Percentiles rank a stretch among this genome's conserved stretches.
Conservation (phyloP, 2,329 filamentous ascomycete species). For the Trichoderma koningiopsis region DNA sequence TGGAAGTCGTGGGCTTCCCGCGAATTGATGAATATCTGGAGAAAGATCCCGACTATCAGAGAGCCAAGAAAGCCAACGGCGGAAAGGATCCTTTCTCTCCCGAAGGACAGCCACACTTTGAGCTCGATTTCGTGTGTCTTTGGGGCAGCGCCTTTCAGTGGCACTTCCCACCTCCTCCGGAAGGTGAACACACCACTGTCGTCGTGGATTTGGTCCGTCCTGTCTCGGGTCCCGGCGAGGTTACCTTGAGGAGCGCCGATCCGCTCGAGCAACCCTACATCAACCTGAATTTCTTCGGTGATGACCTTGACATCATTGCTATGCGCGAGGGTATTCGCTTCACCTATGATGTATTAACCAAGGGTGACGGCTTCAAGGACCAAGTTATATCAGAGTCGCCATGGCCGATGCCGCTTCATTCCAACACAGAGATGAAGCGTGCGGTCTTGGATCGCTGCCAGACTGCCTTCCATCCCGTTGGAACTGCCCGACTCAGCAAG, state of each 20-base stretch:
- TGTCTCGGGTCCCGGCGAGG: conserved; percentile 50
- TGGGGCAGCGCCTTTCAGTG: conserved; percentile 54
- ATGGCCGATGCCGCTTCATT: conserved; percentile 59
- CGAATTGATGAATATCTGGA: conserved; percentile 59
- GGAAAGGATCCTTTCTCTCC: conserved; percentile 57
- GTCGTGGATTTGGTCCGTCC: conserved; percentile 52
- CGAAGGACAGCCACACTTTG: conserved; percentile 60
- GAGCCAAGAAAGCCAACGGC: conserved; percentile 45
- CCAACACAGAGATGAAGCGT: conserved; percentile 58
- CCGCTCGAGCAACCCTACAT: conserved; percentile 61
- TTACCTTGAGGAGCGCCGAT: conserved; percentile 58
- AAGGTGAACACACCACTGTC: conserved; percentile 57
- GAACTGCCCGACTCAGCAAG: conserved; percentile 56
- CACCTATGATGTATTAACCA: conserved; percentile 58
- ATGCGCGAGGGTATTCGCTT: conserved; percentile 61
- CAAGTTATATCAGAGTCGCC: conserved; percentile 58
- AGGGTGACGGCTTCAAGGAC: conserved; percentile 59
- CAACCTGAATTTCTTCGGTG: conserved; percentile 60
- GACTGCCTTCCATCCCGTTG: conserved; percentile 62
- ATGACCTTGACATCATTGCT: conserved; percentile 58
- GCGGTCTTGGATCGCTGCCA: conserved; percentile 59
- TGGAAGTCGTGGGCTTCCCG: conserved; percentile 58
- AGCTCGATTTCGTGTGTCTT: conserved; percentile 63
- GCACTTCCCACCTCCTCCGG: conserved; percentile 45
- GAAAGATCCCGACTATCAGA: conserved; percentile 50